These are phyloP conservation scores for Cyphellophora attinorum DNA, from an alignment of 2,329 filamentous ascomycete genomes.

Conservation along the genomic window DNA sequence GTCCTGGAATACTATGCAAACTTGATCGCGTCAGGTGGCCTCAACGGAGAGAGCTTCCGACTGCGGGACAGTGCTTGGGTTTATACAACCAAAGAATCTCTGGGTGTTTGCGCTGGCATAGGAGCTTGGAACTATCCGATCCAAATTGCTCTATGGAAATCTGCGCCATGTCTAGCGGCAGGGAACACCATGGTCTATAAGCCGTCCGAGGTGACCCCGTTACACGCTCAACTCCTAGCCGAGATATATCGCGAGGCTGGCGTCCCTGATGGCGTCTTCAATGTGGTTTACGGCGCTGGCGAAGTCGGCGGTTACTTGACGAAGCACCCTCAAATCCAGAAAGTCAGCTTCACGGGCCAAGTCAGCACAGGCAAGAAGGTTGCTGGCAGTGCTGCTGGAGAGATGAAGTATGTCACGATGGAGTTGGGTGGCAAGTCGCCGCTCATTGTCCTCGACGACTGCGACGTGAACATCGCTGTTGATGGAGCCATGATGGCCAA, in stretches of 20 bases:
- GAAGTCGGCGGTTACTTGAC: conserved; percentile 69
- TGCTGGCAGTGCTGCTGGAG: conserved; percentile 61
- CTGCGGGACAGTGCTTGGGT: conserved; percentile 70
- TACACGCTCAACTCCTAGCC: conserved; percentile 70
- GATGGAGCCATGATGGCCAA: conserved; percentile 90
- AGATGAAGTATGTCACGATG: conserved; percentile 88
- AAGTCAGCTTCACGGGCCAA: conserved; percentile 85
- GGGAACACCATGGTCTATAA: conserved; percentile 91
- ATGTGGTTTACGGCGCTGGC: conserved; percentile 72
- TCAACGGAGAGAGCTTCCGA: conserved; percentile 70
- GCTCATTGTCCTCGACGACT: conserved; percentile 69
- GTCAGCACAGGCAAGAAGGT: conserved; percentile 77
- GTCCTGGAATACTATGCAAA: conserved; percentile 82
- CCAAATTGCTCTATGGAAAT: conserved; percentile 86
- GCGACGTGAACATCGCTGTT: conserved; percentile 68
- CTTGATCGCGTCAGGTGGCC: conserved; percentile 63
- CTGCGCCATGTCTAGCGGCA: conserved; percentile 71
- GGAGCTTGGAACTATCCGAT: conserved; percentile 91
- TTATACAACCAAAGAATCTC: conserved; percentile 69
- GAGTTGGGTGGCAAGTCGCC: conserved; percentile 84
- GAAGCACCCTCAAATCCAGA: conserved; percentile 61
- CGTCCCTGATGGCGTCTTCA: conserved; percentile 74
- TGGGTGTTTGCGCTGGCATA: conserved; percentile 79
- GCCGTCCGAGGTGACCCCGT: conserved; percentile 74
- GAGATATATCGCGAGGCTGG: conserved; percentile 70